Conservation (phyloP, 2,329 filamentous ascomycete species). For the Pestalotiopsis fici region DNA sequence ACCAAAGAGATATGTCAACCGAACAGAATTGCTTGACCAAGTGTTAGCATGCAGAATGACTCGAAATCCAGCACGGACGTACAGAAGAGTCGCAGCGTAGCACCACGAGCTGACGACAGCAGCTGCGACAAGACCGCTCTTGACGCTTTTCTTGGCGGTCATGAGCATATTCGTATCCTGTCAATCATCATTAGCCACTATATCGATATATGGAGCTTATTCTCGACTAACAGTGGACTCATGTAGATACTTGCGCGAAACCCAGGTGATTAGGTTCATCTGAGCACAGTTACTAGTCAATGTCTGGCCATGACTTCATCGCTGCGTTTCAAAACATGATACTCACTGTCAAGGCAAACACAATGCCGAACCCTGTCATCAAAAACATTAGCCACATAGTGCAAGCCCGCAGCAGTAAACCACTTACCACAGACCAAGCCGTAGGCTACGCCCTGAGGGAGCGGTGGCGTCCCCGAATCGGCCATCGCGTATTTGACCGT, state of each 20-base stretch:
- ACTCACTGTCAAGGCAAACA: slow-evolving; percentile 10
- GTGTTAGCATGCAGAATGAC: not conserved
- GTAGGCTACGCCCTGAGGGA: slow-evolving; percentile 12
- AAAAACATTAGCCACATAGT: not conserved
- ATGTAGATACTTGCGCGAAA: slow-evolving; percentile 11
- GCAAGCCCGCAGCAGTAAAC: not conserved
- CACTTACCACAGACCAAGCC: slow-evolving; percentile 11
- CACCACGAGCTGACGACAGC: slow-evolving; percentile 12
- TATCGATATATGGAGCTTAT: too few relatives aligned
- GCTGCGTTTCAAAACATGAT: not conserved
- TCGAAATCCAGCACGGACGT: not conserved
- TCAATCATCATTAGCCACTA: not conserved
- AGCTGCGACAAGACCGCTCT: slow-evolving; percentile 12
- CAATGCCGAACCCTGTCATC: slow-evolving; percentile 10
- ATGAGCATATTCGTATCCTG: slow-evolving; percentile 14
- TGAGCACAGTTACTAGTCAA: not conserved
- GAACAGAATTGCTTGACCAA: not conserved
- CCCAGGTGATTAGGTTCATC: slow-evolving; percentile 14
- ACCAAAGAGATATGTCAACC: slow-evolving; percentile 12
- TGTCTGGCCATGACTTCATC: not conserved
- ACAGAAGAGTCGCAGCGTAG: slow-evolving; percentile 11
- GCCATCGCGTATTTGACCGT: too few relatives aligned
- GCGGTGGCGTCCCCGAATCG: slow-evolving; percentile 7
- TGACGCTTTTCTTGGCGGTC: slow-evolving; percentile 15
- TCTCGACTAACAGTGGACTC: slow-evolving; percentile 8